Conservation (phyloP, 768 basidiomycete genomes). For the Termitomyces sp. region DNA sequence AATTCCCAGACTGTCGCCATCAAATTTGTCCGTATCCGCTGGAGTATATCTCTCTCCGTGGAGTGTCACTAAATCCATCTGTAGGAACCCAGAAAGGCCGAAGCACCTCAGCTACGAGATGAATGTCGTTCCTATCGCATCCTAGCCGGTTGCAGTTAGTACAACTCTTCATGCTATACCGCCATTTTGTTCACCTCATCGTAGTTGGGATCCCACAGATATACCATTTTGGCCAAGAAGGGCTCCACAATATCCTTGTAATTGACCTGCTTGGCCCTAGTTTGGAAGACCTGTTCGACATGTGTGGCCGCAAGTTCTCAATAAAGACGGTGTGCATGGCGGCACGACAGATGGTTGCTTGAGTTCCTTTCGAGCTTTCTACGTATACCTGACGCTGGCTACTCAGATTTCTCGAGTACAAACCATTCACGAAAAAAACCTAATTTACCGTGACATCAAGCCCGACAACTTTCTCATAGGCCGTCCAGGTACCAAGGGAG, state of each 20-base stretch:
- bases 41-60: conserved; percentile 9
- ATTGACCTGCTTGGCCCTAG: conserved; percentile 97
- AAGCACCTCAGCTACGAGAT: conserved; percentile 96
- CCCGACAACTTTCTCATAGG: conserved; percentile 99
- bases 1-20: conserved; percentile 99
- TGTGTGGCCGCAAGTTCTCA: conserved; percentile 97
- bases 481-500: conserved; percentile 84
- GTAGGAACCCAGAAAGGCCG: conserved; percentile 88
- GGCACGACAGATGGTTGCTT: conserved; percentile 88
- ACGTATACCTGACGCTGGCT: conserved; percentile 6
- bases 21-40: conserved; percentile 85
- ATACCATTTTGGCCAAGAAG: conserved; percentile 99
- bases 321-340: conserved; percentile 99
- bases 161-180: conserved; percentile 6
- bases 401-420: conserved; percentile 88
- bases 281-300: conserved; percentile 97
- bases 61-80: conserved; percentile 11
- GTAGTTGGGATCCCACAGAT: conserved; percentile 97
- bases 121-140: conserved; percentile 98
- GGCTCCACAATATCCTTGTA: conserved; percentile 96
- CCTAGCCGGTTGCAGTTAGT: conserved; percentile 85
- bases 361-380: conserved; percentile 2
- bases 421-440: conserved; percentile 98
- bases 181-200: conserved; percentile 16
- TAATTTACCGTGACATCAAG: conserved; percentile 99